Evolutionary conservation across 2,329 filamentous ascomycete genomes (phyloP).

Genomic region (Diaporthe sp.): DNA sequence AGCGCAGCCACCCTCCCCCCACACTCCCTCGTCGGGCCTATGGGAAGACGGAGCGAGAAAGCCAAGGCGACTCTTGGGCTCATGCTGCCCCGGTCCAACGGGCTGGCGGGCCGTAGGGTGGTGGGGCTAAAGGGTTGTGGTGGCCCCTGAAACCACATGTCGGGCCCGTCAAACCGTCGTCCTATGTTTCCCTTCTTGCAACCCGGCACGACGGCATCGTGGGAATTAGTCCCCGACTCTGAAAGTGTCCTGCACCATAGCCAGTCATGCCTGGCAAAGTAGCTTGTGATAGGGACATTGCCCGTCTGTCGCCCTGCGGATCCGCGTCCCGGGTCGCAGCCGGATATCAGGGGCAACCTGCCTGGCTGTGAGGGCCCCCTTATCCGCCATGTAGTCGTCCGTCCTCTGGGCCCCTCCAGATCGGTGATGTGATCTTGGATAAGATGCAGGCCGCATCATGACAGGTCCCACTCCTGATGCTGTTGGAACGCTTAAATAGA

Average conservation of each 20-base stretch:
- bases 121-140: constrained; percentile 37
- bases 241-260: not conserved
- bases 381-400: not conserved
- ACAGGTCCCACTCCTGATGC: constrained; percentile 7
- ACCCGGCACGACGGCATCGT: constrained; percentile 22
- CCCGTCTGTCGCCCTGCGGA: not conserved
- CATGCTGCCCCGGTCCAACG: constrained; percentile 35
- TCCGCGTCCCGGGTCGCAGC: constrained; percentile 12
- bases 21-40: not conserved
- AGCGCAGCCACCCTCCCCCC: not conserved
- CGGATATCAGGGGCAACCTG: constrained; percentile 20
- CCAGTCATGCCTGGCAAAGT: not conserved
- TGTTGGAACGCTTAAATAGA: constrained; percentile 39
- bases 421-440: constrained; percentile 31
- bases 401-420: constrained; percentile 4
- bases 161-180: constrained; percentile 38
- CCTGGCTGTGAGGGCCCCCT: not conserved
- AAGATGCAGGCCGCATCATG: constrained; percentile 8
- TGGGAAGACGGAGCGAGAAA: constrained; percentile 18
- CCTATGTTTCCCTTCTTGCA: not conserved
- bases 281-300: constrained; percentile 12
- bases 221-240: constrained; percentile 7
- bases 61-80: constrained; percentile 4
- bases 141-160: constrained; percentile 36
- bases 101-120: constrained; percentile 40